These are phyloP conservation scores for Clitoria ternatea DNA, from an alignment of 306 rosid species.

Conservation along the genomic window DNA sequence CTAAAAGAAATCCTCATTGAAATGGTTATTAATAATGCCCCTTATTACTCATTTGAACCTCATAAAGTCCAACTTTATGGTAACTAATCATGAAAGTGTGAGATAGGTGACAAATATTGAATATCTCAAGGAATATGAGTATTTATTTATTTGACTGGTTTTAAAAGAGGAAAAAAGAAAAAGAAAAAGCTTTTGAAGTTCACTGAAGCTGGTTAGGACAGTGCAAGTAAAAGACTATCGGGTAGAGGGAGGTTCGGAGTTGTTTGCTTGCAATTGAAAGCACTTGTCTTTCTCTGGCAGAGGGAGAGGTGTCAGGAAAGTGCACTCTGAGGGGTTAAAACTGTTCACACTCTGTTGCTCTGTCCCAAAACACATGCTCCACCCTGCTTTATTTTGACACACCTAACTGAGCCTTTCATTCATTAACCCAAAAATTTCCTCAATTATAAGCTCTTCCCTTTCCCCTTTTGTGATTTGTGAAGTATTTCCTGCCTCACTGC, in stretches of 20 bases:
- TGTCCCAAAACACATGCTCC: constrained; percentile 69
- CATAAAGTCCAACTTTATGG: constrained; percentile 1
- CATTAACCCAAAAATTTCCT: constrained; percentile 44
- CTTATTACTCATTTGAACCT: not conserved
- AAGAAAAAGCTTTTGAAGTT: constrained; percentile 9
- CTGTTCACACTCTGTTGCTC: constrained; percentile 56
- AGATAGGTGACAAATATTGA: not conserved
- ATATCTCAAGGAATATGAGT: not conserved
- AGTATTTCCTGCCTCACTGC: constrained; percentile 36
- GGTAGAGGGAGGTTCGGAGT: constrained; percentile 45
- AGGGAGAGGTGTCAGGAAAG: constrained; percentile 45
- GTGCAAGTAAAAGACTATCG: constrained; percentile 44
- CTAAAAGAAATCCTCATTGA: not conserved
- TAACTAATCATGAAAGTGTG: constrained; percentile 4
- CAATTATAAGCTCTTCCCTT: constrained; percentile 31
- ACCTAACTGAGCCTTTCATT: constrained; percentile 52
- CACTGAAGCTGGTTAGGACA: constrained; percentile 15
- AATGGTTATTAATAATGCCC: not conserved
- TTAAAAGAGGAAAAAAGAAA: too few relatives aligned
- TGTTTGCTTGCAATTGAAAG: constrained; percentile 68
- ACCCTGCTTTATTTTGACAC: constrained; percentile 36
- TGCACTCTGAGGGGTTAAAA: constrained; percentile 67
- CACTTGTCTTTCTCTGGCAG: constrained; percentile 45
- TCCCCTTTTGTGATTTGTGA: constrained; percentile 41
- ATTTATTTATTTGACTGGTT: too few relatives aligned